Percentiles rank a stretch among this genome's conserved stretches.
Conservation (phyloP, 2,329 filamentous ascomycete species). For the Leptographium lundbergii region DNA sequence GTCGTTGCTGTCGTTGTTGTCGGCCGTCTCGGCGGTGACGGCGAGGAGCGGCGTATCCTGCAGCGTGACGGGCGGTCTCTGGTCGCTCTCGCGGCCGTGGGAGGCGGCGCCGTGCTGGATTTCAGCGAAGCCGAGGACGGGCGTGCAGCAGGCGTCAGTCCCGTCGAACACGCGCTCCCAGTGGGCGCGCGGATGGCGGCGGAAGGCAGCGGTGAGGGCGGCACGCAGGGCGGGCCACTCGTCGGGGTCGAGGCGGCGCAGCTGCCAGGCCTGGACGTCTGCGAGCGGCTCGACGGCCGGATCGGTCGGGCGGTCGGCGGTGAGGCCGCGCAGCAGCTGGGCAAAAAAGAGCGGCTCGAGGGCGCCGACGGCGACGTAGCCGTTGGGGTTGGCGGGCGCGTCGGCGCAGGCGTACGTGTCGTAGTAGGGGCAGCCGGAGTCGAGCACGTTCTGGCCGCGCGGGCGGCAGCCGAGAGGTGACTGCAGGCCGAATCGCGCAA, state of each 20-base stretch:
- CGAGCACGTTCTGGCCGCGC: conserved; percentile 66
- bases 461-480: conserved; percentile 47
- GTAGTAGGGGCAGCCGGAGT: conserved; percentile 81
- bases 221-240: conserved; percentile 56
- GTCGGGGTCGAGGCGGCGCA: conserved; percentile 40
- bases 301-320: conserved; percentile 23
- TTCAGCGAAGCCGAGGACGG: conserved; percentile 65
- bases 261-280: conserved; percentile 29
- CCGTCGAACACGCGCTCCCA: conserved; percentile 85
- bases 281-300: neutral
- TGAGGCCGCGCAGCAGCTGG: conserved; percentile 53
- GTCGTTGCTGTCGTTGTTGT: conserved; percentile 52
- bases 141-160: conserved; percentile 86
- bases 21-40: conserved; percentile 25
- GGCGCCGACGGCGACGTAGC: conserved; percentile 78
- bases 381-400: conserved; percentile 23
- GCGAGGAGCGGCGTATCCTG: conserved; percentile 56
- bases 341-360: conserved; percentile 79
- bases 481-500: conserved; percentile 57
- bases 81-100: conserved; percentile 45
- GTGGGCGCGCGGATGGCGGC: conserved; percentile 54
- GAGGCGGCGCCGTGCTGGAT: conserved; percentile 38
- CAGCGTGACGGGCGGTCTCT: conserved; percentile 58
- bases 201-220: conserved; percentile 53
- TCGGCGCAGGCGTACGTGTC: conserved; percentile 79